Base-by-base conservation (phyloP, 345 rosid species). In the Melaleuca quinquenervia region DNA sequence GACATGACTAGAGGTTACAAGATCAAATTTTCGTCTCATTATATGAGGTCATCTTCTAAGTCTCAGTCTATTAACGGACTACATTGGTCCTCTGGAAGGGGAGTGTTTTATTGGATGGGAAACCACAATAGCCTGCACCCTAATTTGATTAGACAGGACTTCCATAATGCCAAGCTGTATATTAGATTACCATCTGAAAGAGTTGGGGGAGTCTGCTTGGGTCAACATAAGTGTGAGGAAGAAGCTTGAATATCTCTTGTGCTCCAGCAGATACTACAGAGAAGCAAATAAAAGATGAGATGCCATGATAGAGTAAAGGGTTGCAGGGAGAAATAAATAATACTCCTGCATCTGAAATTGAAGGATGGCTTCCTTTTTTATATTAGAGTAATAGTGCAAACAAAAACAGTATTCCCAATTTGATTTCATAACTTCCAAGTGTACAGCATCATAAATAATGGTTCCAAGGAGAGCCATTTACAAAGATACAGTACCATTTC, bases 211-310 rank as follows among this genome's bases (percentile, higher is more conserved):
- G 97, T 91, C 88, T 88, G 90, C 90, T 93, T 45, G 97, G 93
- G 82, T 93, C 96, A 53, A 96, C 94, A 91, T 95, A 94, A 82
- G 93, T 91, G 87, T 96, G 98, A 88, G 99, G 98, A 91, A 96
- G 98, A 88, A 97, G 96, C 91, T 93, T 97, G 91, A 96, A 97
- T 82, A 97, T 95, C 90, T 95, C 98, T 87, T 95, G 99, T 3
- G 99, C 98, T 7, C 98, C 99, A 36, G 87, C 90, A 84, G 98
- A 95, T 87, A 93, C 99, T 97, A 88, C 70, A 49, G 50, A 51
- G 62, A 82, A 85, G 24, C 74, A 78, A 21, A 50, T 32, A 53
- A 80, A 29, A 51, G 45, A 36, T 53, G 56, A 51, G 53, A 82
- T 14, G 2, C 11, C 84, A 29, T 18, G 45, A 50, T 51, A 2